Percentiles rank a stretch among this genome's conserved stretches.
phyloP scores from a whole-genome alignment of 164 flowering plant species.

The Vitis amurensis region DNA sequence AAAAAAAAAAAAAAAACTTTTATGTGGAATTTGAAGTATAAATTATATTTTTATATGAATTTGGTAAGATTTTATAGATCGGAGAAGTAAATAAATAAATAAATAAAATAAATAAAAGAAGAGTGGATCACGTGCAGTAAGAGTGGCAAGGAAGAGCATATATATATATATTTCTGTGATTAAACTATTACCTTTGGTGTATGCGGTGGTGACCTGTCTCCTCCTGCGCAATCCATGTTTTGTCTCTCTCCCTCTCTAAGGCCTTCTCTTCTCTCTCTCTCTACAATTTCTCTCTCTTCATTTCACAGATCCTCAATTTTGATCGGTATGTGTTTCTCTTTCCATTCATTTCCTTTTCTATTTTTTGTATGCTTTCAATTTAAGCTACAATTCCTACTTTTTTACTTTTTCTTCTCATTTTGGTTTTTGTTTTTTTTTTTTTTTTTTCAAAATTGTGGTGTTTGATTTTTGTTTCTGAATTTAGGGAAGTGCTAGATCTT shows the following conservation, averaged over 20 bases:
- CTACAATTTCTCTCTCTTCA: not conserved
- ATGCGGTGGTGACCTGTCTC: not conserved
- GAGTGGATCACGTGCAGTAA: too few species aligned
- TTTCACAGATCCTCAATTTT: slow-evolving; percentile 1
- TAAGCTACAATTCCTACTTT: too few species aligned
- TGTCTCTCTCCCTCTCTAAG: not conserved
- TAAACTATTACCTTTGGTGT: not conserved
- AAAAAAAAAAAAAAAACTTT: too few species aligned
- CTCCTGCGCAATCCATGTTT: not conserved
- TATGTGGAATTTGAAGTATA: too few species aligned
- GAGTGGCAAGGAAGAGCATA: not conserved
- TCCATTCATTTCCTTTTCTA: not conserved
- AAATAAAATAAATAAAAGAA: too few species aligned
- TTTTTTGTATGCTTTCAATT: not conserved
- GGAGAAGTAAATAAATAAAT: too few species aligned
- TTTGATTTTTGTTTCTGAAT: not conserved
- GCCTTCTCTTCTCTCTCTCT: not conserved
- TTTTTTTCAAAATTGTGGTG: not conserved
- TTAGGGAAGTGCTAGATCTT: not conserved
- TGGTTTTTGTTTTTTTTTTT: not conserved
- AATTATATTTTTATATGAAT: too few species aligned
- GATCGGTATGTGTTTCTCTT: not conserved
- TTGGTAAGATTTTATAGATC: too few species aligned
- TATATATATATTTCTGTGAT: not conserved
- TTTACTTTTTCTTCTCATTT: not conserved